Base-by-base conservation (phyloP, 2,329 filamentous ascomycete genomes). In the Trichoderma atrobrunneum region DNA sequence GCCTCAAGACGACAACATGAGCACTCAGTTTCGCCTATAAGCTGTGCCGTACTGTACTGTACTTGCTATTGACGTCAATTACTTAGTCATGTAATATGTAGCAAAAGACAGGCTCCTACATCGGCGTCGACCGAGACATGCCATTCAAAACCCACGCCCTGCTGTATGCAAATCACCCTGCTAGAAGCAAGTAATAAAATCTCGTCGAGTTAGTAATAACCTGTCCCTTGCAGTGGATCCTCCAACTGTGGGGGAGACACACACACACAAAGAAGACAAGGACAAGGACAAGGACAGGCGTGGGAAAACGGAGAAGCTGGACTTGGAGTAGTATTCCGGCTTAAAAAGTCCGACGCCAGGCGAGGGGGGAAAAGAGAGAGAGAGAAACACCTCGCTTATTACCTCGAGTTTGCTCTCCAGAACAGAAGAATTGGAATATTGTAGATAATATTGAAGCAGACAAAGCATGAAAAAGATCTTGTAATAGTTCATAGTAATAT, bases 201-300 rank as follows among this genome's bases (percentile, higher is more conserved):
- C 32, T 39, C 34, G 51, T 57, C 64, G 34, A 59, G 64, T 68
- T 59, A 68, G 32, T 68, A 68, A 68, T 68, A 18, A 59, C 34
- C 24, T 24, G 28, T 12, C 54, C 64, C 54, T 57, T 57, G 54
- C 64, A 59, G 64, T 68, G 64, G 64, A 59, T 36, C 64, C 64
- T 12, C 51, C 32, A 48, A 21, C 39, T 64, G 61, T 64, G 61
- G 61, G 61, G 61, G 61, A 51, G 39, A 51, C 43, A 51, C 43
- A 48, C 18, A 48, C 43, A 43, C 39, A 43, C 39, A 43, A 1
- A 18, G 5, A 48, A n/a, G 18, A 51, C 18, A 43, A 5, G 3
- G 36, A 21, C 43, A 48, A n/a, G 43, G 36, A 48, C 43, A 48
- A 51, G 10, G 43, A 51, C 43, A 51, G 18, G 43, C 43, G 43